phyloP scores from a whole-genome alignment of 768 basidiomycete genomes.

The Auriscalpium orientale region DNA sequence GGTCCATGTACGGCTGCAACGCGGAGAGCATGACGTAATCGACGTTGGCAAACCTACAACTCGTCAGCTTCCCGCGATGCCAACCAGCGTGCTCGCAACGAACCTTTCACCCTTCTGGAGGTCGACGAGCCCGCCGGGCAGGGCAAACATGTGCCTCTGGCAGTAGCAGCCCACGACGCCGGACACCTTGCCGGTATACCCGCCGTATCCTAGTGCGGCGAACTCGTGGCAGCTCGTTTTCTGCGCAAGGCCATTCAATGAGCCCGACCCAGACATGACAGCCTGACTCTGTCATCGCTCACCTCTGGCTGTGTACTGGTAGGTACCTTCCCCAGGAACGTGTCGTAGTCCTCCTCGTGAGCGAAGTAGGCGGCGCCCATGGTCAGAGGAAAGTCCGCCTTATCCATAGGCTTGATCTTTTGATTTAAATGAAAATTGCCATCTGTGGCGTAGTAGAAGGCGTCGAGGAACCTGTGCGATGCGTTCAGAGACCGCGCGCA shows the following conservation, averaged over 20 bases:
- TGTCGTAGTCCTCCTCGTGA: not conserved
- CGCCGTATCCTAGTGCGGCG: not conserved
- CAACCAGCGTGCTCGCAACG: not conserved
- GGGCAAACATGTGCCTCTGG: not conserved
- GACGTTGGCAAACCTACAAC: not conserved
- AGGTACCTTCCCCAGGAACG: not conserved
- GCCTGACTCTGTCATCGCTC: no score
- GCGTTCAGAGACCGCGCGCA: not conserved
- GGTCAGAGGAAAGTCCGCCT: not conserved
- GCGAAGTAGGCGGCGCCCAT: not conserved
- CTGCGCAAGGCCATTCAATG: no score
- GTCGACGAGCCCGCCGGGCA: not conserved
- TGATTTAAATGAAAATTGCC: not conserved
- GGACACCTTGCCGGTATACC: not conserved
- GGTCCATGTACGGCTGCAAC: not conserved
- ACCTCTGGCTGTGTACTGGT: slow-evolving; percentile 2
- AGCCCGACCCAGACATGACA: no score
- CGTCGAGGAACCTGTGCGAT: not conserved
- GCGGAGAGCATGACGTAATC: not conserved
- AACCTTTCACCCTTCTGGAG: not conserved
- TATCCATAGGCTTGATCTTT: not conserved
- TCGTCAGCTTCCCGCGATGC: no score
- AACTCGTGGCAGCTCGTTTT: not conserved
- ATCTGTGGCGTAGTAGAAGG: not conserved
- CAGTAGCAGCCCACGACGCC: not conserved